Percentiles rank a stretch among this genome's conserved stretches.
Evolutionary conservation across 2,329 filamentous ascomycete genomes (phyloP).

Genomic region (Seiridium unicorne): DNA sequence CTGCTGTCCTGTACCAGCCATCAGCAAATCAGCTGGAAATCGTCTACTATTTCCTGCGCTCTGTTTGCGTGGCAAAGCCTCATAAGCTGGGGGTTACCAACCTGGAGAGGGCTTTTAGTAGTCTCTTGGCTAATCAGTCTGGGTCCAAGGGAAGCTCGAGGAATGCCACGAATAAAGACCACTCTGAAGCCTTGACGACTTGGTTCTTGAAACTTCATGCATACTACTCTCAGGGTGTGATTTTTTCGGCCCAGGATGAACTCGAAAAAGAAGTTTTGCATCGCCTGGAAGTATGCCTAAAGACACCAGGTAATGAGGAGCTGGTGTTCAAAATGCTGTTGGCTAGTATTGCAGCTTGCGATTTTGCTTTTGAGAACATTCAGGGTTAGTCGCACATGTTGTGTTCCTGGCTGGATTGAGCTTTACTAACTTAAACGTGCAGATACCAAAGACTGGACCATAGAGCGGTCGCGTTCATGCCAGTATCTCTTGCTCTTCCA

Average conservation of each 20-base stretch:
- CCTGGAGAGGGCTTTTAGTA: constrained; percentile 73
- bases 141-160: constrained; percentile 29
- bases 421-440: background rate
- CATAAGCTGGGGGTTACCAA: constrained; percentile 75
- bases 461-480: constrained; percentile 45
- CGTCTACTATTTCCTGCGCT: constrained; percentile 86
- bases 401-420: background rate
- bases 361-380: constrained; percentile 63
- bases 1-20: constrained; percentile 79
- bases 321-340: constrained; percentile 77
- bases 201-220: constrained; percentile 89
- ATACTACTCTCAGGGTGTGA: constrained; percentile 74
- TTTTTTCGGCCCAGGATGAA: constrained; percentile 74
- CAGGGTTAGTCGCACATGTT: constrained; percentile 44
- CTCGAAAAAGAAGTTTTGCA: constrained; percentile 83
- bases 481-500: constrained; percentile 76
- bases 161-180: constrained; percentile 42
- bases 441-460: constrained; percentile 43
- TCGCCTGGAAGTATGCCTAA: constrained; percentile 71
- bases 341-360: constrained; percentile 83
- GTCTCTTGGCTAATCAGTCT: constrained; percentile 43
- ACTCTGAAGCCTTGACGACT: constrained; percentile 64
- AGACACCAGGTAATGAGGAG: constrained; percentile 62
- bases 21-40: constrained; percentile 79
- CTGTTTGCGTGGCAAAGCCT: constrained; percentile 71